A percentile compares a stretch with the other conserved stretches of the same genome.
Conservation (phyloP, 805 yeast species). For the Myxozyma mucilagina region DNA sequence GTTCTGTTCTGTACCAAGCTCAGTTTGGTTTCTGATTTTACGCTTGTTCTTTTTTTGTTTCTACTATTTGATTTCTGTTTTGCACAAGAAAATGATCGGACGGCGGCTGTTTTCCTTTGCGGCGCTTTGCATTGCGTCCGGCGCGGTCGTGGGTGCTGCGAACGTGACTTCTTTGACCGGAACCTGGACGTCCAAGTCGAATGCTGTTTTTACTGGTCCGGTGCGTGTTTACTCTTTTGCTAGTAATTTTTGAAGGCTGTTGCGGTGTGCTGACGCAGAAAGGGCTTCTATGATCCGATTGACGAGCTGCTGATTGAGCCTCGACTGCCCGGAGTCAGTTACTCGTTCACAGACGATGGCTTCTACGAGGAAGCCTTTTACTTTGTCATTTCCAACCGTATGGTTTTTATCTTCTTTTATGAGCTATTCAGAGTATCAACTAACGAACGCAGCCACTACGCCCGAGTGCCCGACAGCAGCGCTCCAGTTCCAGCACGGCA, state of each 20-base stretch:
- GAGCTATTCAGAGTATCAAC: not conserved
- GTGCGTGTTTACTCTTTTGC: constrained; percentile 38
- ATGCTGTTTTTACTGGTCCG: constrained; percentile 93
- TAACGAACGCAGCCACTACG: constrained; percentile 42
- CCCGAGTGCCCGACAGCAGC: constrained; percentile 85
- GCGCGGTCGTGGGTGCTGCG: not conserved
- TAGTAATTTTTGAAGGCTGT: not conserved
- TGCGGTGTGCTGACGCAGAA: not conserved
- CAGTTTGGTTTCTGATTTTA: not conserved
- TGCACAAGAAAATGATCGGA: not conserved
- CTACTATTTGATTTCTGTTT: not conserved
- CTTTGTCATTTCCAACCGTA: constrained; percentile 68
- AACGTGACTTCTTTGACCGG: constrained; percentile 48
- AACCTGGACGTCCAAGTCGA: constrained; percentile 94
- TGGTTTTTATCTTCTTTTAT: constrained; percentile 2
- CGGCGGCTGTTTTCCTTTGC: not conserved
- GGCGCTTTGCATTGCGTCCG: not conserved
- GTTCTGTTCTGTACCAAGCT: not conserved
- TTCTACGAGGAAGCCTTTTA: constrained; percentile 87
- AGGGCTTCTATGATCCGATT: constrained; percentile 84
- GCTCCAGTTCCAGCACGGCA: constrained; percentile 86
- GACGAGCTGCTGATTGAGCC: constrained; percentile 95
- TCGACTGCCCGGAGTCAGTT: constrained; percentile 89
- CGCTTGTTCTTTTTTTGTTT: not conserved
- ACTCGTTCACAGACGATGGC: constrained; percentile 92